A percentile compares a stretch with the other conserved stretches of the same genome.
Evolutionary conservation across 352 stramenopile genomes (phyloP).

Genomic region (Lagenidium giganteum): DNA sequence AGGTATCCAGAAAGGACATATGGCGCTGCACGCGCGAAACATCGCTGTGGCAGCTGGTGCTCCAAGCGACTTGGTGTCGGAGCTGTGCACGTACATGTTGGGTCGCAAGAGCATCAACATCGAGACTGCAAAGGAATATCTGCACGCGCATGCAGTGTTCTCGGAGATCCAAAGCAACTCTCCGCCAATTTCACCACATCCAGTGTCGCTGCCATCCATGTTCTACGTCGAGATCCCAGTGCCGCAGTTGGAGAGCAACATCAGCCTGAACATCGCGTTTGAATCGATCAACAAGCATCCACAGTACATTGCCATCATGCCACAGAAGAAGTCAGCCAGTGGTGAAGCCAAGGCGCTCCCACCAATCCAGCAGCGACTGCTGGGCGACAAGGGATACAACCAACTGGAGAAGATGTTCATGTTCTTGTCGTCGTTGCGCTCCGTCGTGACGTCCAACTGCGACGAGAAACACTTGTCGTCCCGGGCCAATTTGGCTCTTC

Average conservation of each 20-base stretch:
- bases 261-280: constrained; percentile 84
- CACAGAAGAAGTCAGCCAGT: constrained; percentile 15
- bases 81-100: constrained; percentile 86
- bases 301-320: constrained; percentile 79
- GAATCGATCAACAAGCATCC: constrained; percentile 70
- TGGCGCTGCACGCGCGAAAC: constrained; percentile 83
- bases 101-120: constrained; percentile 75
- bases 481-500: constrained; percentile 63
- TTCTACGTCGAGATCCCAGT: constrained; percentile 83
- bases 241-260: constrained; percentile 52
- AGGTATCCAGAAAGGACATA: constrained; percentile 85
- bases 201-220: constrained; percentile 59
- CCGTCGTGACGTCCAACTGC: constrained; percentile 35
- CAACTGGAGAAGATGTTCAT: constrained; percentile 84
- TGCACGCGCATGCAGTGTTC: constrained; percentile 76
- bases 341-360: constrained; percentile 21
- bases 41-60: constrained; percentile 79
- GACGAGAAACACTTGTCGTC: constrained; percentile 16
- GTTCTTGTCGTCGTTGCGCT: constrained; percentile 76
- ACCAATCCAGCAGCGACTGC: constrained; percentile 58
- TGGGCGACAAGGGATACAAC: constrained; percentile 86
- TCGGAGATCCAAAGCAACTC: constrained; percentile 57
- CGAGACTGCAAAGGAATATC: constrained; percentile 80
- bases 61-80: constrained; percentile 72
- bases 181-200: constrained; percentile 27